A percentile compares a stretch with the other conserved stretches of the same genome.
Conservation (phyloP, 352 stramenopile genomes). For the Globisporangium viniferum region DNA sequence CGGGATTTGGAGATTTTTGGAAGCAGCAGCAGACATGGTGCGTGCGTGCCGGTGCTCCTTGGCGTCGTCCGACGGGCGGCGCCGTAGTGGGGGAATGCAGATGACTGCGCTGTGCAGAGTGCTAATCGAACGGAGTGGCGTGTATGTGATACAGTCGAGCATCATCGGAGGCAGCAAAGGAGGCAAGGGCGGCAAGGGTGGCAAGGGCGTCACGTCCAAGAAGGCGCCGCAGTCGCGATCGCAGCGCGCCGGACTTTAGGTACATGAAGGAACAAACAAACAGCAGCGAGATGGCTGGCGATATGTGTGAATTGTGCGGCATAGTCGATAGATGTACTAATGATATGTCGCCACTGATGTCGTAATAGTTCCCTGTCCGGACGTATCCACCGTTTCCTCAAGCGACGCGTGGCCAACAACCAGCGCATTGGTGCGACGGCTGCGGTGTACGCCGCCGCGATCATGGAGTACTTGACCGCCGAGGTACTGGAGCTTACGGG, state of each 20-base stretch:
- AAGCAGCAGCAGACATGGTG: slow-evolving; percentile 3
- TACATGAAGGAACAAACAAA: slow-evolving; percentile 23
- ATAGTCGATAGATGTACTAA: slow-evolving; percentile 1
- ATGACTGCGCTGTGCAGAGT: neutral
- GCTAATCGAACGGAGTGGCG: neutral
- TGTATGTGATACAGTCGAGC: slow-evolving; percentile 41
- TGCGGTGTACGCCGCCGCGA: slow-evolving; percentile 99
- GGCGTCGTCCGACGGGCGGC: neutral
- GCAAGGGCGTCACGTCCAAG: slow-evolving; percentile 98
- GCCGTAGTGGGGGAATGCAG: neutral
- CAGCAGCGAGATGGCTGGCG: neutral
- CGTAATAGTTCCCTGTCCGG: slow-evolving; percentile 96
- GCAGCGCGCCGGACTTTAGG: slow-evolving; percentile 96
- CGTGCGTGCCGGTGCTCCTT: neutral
- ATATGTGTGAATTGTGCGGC: neutral
- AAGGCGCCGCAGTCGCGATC: slow-evolving; percentile 98
- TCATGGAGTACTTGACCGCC: slow-evolving; percentile 99
- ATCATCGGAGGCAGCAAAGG: slow-evolving; percentile 94
- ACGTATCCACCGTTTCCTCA: slow-evolving; percentile 99
- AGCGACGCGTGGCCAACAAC: slow-evolving; percentile 97
- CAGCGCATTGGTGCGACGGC: slow-evolving; percentile 99
- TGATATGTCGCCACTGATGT: slow-evolving; percentile 4
- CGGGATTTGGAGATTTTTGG: slow-evolving; percentile 1
- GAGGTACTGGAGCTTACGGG: slow-evolving; percentile 99
- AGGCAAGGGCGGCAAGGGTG: slow-evolving; percentile 98